Evolutionary conservation across 345 rosid species (phyloP), one percentile per base, ranked within the genome.

Genomic region (Durio zibethinus): DNA sequence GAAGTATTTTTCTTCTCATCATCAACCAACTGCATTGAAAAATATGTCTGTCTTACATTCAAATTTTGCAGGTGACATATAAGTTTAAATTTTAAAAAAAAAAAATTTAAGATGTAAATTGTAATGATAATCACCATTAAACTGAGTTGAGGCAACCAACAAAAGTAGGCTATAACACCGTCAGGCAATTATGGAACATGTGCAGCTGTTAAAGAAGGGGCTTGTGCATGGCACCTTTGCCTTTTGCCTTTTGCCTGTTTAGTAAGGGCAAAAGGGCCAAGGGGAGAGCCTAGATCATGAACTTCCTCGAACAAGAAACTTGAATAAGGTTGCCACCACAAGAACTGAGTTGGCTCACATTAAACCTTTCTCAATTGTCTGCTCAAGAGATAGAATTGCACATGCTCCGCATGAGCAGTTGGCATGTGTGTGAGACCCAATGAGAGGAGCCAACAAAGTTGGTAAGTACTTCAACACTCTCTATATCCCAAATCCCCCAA

Each of bases 381-480:
- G 70, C 6, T 56, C n/a, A 77, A 42, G 35, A 5, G 76, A 83
- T 76, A 74, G 77, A 66, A 64, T 57, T 74, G 81, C 88, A 83
- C 36, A 33, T 33, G 36, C 36, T 33, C 36, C 36, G 4, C 36
- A 33, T 33, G 36, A 33, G 36, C 4, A 33, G 36, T 33, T 33
- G 36, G 36, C 36, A 33, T 33, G 36, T 4, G 36, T 33, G 36
- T 1, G 36, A 33, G 36, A 33, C 2, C 36, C 4, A 33, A 33
- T 33, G 36, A 33, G 36, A 33, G 36, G 36, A 33, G 36, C 36
- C 36, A 33, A n/a, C n/a, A n/a, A n/a, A n/a, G n/a, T n/a, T n/a
- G n/a, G n/a, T n/a, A n/a, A n/a, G n/a, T n/a, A n/a, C n/a, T n/a
- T n/a, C n/a, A n/a, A n/a, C n/a, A n/a, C n/a, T n/a, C n/a, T n/a